Evolutionary conservation across 768 basidiomycete genomes (phyloP).

Genomic region (Lactarius akahatsu): DNA sequence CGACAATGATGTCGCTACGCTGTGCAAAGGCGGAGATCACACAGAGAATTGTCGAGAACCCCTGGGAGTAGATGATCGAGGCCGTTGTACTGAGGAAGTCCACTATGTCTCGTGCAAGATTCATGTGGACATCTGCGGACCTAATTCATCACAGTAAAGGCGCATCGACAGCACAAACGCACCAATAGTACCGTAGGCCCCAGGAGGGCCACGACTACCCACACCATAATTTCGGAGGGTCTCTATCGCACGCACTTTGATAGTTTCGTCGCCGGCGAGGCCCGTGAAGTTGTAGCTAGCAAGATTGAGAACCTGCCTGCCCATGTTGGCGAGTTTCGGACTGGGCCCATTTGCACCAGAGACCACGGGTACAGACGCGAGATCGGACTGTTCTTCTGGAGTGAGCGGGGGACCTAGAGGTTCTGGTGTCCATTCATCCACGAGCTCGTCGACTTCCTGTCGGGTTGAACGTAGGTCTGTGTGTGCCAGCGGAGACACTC

Average conservation of each 20-base stretch:
- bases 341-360: constrained; percentile 79
- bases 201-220: too few species aligned
- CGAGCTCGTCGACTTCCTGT: constrained; percentile 95
- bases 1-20: too few species aligned
- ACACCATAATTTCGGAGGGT: too few species aligned
- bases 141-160: too few species aligned
- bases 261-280: constrained; percentile 82
- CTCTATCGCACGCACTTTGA: constrained; percentile 34
- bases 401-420: constrained; percentile 67
- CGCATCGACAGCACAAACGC: too few species aligned
- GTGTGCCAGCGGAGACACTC: neutral
- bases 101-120: too few species aligned
- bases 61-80: too few species aligned
- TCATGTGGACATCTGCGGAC: too few species aligned
- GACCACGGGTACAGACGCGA: constrained; percentile 72
- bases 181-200: too few species aligned
- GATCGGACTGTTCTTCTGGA: constrained; percentile 59
- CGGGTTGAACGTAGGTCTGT: neutral
- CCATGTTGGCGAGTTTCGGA: constrained; percentile 68
- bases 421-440: constrained; percentile 93
- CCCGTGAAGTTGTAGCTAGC: constrained; percentile 92
- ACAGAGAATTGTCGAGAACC: too few species aligned
- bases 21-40: too few species aligned
- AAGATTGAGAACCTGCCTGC: constrained; percentile 80
- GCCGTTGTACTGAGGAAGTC: too few species aligned